Conservation (phyloP, 2,329 filamentous ascomycete species). For the Chaetomiaceae sp. region DNA sequence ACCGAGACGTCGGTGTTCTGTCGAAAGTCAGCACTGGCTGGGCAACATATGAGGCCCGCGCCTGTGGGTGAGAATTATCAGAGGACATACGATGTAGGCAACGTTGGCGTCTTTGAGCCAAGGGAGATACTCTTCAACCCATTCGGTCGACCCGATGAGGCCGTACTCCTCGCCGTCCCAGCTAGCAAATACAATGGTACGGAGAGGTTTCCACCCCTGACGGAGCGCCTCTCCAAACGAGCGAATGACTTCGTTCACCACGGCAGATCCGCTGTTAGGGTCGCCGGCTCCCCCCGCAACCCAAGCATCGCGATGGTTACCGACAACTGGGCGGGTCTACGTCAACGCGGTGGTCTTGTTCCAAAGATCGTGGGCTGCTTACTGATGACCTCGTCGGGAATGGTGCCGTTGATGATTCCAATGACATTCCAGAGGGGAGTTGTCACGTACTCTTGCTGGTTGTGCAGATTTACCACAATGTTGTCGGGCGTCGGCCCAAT, state of each 20-base stretch:
- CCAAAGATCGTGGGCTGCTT: not conserved
- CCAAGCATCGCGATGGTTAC: slow-evolving; percentile 82
- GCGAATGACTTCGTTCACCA: slow-evolving; percentile 70
- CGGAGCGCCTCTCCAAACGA: slow-evolving; percentile 66
- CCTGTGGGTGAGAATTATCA: too few relatives aligned
- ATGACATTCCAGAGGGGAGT: slow-evolving; percentile 90
- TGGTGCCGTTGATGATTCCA: slow-evolving; percentile 82
- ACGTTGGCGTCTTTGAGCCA: slow-evolving; percentile 72
- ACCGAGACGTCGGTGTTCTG: slow-evolving; percentile 74
- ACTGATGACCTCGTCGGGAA: slow-evolving; percentile 73
- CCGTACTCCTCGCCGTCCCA: slow-evolving; percentile 86
- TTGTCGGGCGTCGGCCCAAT: slow-evolving; percentile 75
- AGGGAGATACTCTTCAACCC: slow-evolving; percentile 84
- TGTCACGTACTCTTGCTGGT: slow-evolving; percentile 75
- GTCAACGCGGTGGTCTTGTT: not conserved
- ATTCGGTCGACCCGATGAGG: slow-evolving; percentile 81
- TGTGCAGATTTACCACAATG: slow-evolving; percentile 67
- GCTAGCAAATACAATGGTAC: slow-evolving; percentile 85
- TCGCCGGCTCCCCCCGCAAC: slow-evolving; percentile 77
- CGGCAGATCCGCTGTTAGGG: slow-evolving; percentile 77
- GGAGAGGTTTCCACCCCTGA: slow-evolving; percentile 75
- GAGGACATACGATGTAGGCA: slow-evolving; percentile 58
- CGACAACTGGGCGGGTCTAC: slow-evolving; percentile 51
- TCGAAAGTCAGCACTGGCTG: not conserved
- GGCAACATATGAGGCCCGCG: too few relatives aligned